Conservation (phyloP, 2,329 filamentous ascomycete genomes). For the Aspergillus sp. region DNA sequence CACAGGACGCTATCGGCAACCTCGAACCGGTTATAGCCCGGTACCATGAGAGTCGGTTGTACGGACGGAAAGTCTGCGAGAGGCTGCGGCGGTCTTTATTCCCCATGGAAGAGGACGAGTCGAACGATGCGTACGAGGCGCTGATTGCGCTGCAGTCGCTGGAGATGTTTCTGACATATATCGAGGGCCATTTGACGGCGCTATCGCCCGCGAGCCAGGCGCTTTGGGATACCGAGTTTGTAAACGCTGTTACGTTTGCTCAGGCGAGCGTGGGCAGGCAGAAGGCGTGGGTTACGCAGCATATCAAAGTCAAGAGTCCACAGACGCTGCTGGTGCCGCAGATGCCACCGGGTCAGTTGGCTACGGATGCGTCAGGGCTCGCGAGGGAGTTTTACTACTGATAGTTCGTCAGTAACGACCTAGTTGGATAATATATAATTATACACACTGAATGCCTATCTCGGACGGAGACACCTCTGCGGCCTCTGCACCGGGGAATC, state of each 20-base stretch:
- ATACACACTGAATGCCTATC: too few relatives aligned
- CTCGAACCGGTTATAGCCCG: constrained; percentile 25
- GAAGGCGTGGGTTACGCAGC: constrained; percentile 33
- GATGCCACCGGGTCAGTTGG: constrained; percentile 2
- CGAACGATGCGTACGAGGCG: constrained; percentile 20
- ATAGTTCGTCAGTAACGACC: too few relatives aligned
- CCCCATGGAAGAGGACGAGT: constrained; percentile 9
- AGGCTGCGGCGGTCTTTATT: constrained; percentile 29
- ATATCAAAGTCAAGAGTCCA: constrained; percentile 34
- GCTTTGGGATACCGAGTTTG: constrained; percentile 37
- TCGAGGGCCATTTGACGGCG: constrained; percentile 29
- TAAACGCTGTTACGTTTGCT: constrained; percentile 23
- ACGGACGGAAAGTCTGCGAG: constrained; percentile 21
- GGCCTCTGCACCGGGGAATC: background rate
- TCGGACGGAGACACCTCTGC: background rate
- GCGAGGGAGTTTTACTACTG: constrained; percentile 1
- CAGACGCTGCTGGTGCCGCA: constrained; percentile 39
- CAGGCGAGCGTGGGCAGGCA: constrained; percentile 24
- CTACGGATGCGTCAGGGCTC: background rate
- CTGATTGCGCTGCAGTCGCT: constrained; percentile 31
- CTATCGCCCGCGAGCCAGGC: constrained; percentile 32
- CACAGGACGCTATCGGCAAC: constrained; percentile 16
- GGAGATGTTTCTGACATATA: constrained; percentile 33
- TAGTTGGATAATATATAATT: too few relatives aligned
- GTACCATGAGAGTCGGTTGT: constrained; percentile 27